These are phyloP conservation scores for Abortiporus biennis DNA, from an alignment of 1,284 basidiomycete genomes.

Conservation along the genomic window DNA sequence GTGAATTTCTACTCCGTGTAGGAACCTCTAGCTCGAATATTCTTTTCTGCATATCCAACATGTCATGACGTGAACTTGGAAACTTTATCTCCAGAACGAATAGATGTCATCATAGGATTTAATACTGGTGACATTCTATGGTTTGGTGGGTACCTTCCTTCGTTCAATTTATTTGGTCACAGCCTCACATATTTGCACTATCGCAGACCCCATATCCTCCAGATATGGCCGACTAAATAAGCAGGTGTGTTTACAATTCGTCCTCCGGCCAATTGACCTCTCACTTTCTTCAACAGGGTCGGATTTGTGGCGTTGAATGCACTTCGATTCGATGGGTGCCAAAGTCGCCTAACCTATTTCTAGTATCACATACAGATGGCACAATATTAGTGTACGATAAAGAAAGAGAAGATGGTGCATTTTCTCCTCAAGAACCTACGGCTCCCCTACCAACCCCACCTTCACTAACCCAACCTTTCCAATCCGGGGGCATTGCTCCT, in stretches of 20 bases:
- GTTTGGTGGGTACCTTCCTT: slow-evolving; percentile 53
- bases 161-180: slow-evolving; percentile 1
- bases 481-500: slow-evolving; percentile 4
- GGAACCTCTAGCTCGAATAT: slow-evolving; percentile 84
- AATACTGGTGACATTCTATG: slow-evolving; percentile 89
- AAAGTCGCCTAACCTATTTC: slow-evolving; percentile 76
- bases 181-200: slow-evolving; percentile 7
- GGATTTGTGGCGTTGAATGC: slow-evolving; percentile 75
- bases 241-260: slow-evolving; percentile 42
- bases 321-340: slow-evolving; percentile 90
- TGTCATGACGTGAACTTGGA: slow-evolving; percentile 84
- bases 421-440: slow-evolving; percentile 53
- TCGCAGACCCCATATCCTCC: slow-evolving; percentile 73
- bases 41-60: slow-evolving; percentile 82
- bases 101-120: slow-evolving; percentile 94
- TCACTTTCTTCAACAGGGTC: slow-evolving; percentile 44
- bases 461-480: slow-evolving; percentile 9
- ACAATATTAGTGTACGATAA: slow-evolving; percentile 85
- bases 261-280: slow-evolving; percentile 7
- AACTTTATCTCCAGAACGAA: slow-evolving; percentile 70
- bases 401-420: slow-evolving; percentile 80
- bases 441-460: slow-evolving; percentile 10
- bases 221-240: slow-evolving; percentile 92
- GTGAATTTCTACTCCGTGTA: slow-evolving; percentile 26
- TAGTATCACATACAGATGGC: slow-evolving; percentile 89